phyloP scores from a whole-genome alignment of 106 monocot species.

The Acorus calamus region DNA sequence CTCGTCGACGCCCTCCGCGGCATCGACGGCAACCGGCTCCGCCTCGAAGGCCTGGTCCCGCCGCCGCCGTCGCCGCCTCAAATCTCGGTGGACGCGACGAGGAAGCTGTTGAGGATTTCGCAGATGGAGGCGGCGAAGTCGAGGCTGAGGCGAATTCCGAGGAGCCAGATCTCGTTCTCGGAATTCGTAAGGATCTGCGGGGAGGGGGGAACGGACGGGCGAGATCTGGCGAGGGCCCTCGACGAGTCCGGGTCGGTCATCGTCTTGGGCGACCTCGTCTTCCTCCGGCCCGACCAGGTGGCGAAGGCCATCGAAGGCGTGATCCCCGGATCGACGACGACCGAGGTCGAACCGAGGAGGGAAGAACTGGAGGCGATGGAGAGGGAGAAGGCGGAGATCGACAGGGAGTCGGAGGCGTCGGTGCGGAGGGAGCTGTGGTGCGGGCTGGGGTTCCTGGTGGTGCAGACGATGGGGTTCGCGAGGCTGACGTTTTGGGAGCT shows the following conservation, averaged over 20 bases:
- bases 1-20: conserved; percentile 6
- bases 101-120: conserved; percentile 12
- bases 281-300: conserved; percentile 13
- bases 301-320: conserved; percentile 20
- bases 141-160: not conserved
- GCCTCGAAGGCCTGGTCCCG: conserved; percentile 1
- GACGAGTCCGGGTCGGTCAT: conserved; percentile 11
- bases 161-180: not conserved
- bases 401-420: conserved; percentile 17
- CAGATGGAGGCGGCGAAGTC: conserved; percentile 13
- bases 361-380: conserved; percentile 30
- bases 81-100: conserved; percentile 9
- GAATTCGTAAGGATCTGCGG: conserved; percentile 14
- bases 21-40: conserved; percentile 4
- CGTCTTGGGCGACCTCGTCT: conserved; percentile 13
- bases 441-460: conserved; percentile 20
- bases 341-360: not conserved
- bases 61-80: conserved; percentile 7
- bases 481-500: conserved; percentile 61
- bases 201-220: conserved; percentile 2
- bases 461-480: conserved; percentile 43
- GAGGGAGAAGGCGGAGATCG: conserved; percentile 31
- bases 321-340: conserved; percentile 12
- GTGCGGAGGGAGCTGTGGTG: conserved; percentile 32
- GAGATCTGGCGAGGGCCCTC: not conserved